These are phyloP conservation scores for Sphenostylis stenocarpa DNA, from an alignment of 306 rosid species.

Conservation along the genomic window DNA sequence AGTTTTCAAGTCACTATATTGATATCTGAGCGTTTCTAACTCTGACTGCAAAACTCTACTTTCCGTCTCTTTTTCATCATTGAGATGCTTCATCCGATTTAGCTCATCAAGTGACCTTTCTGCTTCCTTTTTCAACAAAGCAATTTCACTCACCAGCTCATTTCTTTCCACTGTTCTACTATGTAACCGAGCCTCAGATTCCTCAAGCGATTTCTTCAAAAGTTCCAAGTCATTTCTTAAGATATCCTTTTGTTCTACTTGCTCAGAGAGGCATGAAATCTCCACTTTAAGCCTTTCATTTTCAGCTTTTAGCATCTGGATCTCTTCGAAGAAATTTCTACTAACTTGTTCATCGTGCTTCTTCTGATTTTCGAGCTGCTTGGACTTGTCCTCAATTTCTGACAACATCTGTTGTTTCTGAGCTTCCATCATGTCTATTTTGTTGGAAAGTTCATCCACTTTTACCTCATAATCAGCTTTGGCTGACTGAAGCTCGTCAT, in stretches of 20 bases:
- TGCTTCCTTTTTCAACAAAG: conserved; percentile 60
- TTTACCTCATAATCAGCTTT: conserved; percentile 52
- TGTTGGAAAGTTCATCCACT: conserved; percentile 52
- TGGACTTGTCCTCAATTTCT: conserved; percentile 62
- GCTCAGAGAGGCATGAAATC: conserved; percentile 47
- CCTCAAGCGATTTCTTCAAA: conserved; percentile 55
- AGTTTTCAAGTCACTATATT: conserved; percentile 51
- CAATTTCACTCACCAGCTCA: conserved; percentile 57
- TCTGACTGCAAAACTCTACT: conserved; percentile 51
- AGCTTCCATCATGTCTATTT: conserved; percentile 50
- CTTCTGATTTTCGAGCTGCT: conserved; percentile 57
- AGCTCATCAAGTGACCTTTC: conserved; percentile 59
- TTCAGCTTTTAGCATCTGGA: conserved; percentile 50
- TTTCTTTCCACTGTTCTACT: conserved; percentile 54
- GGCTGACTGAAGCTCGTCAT: conserved; percentile 57
- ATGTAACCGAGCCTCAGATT: conserved; percentile 48
- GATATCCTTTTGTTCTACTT: conserved; percentile 45
- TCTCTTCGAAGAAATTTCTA: conserved; percentile 50
- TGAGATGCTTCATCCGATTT: conserved; percentile 47
- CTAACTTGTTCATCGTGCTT: conserved; percentile 47
- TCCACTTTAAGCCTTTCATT: conserved; percentile 64
- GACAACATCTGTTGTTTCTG: conserved; percentile 52
- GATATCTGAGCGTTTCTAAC: conserved; percentile 62
- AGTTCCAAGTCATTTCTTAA: conserved; percentile 54
- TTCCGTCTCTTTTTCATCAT: conserved; percentile 56